These are phyloP conservation scores for Flaveria sonorensis DNA, from an alignment of 129 eudicot species.

Conservation along the genomic window DNA sequence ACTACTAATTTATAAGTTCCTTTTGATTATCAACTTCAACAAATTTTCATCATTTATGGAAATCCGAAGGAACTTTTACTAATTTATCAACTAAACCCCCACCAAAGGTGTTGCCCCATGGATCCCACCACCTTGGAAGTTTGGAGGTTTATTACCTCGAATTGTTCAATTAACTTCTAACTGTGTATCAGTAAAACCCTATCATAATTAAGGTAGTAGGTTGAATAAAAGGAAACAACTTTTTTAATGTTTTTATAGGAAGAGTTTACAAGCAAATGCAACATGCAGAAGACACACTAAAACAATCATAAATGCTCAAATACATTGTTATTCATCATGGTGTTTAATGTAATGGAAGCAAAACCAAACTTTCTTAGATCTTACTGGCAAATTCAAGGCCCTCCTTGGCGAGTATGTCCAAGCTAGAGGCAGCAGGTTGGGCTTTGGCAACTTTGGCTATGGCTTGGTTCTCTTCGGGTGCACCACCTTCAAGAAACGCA, in stretches of 20 bases:
- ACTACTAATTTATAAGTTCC: too few species aligned
- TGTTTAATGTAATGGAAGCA: conserved; percentile 13
- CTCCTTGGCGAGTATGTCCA: conserved; percentile 71
- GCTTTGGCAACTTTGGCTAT: conserved; percentile 80
- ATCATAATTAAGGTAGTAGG: neutral
- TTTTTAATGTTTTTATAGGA: neutral
- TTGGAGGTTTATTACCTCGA: too few species aligned
- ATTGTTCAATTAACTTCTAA: neutral
- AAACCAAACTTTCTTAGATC: conserved; percentile 42
- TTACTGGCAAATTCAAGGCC: conserved; percentile 78
- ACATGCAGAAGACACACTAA: conserved; percentile 28
- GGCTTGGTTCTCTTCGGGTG: conserved; percentile 91
- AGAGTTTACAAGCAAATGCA: conserved; percentile 30
- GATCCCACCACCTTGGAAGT: too few species aligned
- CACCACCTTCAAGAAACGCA: conserved; percentile 86
- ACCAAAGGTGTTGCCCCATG: too few species aligned
- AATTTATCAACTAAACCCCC: too few species aligned
- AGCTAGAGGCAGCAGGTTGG: conserved; percentile 66
- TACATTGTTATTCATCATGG: conserved; percentile 11
- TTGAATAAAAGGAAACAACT: neutral
- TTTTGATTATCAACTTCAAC: too few species aligned
- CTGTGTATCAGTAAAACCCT: neutral
- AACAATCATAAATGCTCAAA: conserved; percentile 18
- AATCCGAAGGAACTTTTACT: too few species aligned
- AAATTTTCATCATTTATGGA: too few species aligned